Percentiles rank a stretch among this genome's conserved stretches.
Conservation (phyloP, 352 stramenopile species). For the Pythium plurisporium region DNA sequence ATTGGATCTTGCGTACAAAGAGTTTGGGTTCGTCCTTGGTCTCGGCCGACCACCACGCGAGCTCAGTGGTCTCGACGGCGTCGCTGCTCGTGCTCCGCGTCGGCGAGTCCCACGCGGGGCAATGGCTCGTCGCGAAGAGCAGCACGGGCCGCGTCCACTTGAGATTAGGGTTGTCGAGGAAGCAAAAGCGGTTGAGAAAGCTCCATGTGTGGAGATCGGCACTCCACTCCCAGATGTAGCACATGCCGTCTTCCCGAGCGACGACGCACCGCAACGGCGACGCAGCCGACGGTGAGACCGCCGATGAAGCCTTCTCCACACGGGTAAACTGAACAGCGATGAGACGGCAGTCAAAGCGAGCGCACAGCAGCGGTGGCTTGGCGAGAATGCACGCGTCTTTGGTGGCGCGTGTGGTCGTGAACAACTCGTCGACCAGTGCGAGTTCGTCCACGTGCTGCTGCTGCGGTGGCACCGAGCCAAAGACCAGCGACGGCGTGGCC, state of each 20-base stretch:
- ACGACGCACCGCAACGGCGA: constrained; percentile 64
- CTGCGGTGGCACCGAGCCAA: constrained; percentile 9
- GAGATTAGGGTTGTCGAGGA: constrained; percentile 79
- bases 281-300: not conserved
- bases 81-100: constrained; percentile 11
- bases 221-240: constrained; percentile 84
- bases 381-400: constrained; percentile 64
- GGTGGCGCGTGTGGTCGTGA: constrained; percentile 35
- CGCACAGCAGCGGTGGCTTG: constrained; percentile 66
- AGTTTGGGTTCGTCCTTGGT: constrained; percentile 57
- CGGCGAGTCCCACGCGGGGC: constrained; percentile 22
- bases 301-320: not conserved
- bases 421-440: constrained; percentile 69
- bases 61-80: constrained; percentile 36
- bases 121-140: constrained; percentile 46
- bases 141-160: constrained; percentile 70
- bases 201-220: constrained; percentile 73
- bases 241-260: constrained; percentile 71
- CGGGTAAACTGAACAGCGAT: constrained; percentile 60
- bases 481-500: constrained; percentile 12
- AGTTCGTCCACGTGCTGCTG: constrained; percentile 57
- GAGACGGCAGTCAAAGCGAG: constrained; percentile 66
- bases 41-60: constrained; percentile 77
- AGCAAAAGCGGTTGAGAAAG: constrained; percentile 79
- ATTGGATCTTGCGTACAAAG: constrained; percentile 64